phyloP scores from a whole-genome alignment of 257 asterid genomes.

The Eustoma russellianum region DNA sequence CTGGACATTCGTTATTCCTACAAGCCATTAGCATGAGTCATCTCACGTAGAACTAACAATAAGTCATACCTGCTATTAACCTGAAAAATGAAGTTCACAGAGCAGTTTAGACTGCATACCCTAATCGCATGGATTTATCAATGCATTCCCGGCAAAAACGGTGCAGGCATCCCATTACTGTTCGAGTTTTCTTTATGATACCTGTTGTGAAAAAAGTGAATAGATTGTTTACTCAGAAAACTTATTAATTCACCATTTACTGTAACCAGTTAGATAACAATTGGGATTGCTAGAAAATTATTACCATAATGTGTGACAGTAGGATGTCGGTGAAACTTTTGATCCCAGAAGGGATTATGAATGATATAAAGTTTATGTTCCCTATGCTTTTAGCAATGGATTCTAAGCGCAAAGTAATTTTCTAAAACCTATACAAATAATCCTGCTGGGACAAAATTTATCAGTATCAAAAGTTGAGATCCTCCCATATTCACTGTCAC shows the following conservation, averaged over 20 bases:
- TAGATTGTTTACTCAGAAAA: not conserved
- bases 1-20: constrained; percentile 52
- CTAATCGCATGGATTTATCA: constrained; percentile 48
- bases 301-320: not conserved
- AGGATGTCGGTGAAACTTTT: not conserved
- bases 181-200: constrained; percentile 41
- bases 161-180: constrained; percentile 51
- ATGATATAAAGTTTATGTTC: too few species aligned
- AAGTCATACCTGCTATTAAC: not conserved
- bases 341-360: not conserved
- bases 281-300: not conserved
- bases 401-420: too few species aligned
- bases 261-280: not conserved
- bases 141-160: constrained; percentile 60
- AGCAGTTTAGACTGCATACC: constrained; percentile 24
- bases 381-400: too few species aligned
- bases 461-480: too few species aligned
- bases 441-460: too few species aligned
- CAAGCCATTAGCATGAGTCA: constrained; percentile 5
- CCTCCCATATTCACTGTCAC: too few species aligned
- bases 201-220: constrained; percentile 19
- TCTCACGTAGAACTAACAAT: constrained; percentile 1
- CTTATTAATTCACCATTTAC: not conserved
- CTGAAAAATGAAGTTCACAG: not conserved
- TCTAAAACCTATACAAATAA: too few species aligned